A percentile compares a stretch with the other conserved stretches of the same genome.
phyloP scores from a whole-genome alignment of 768 basidiomycete species.

The Symmetrospora coprosmae region DNA sequence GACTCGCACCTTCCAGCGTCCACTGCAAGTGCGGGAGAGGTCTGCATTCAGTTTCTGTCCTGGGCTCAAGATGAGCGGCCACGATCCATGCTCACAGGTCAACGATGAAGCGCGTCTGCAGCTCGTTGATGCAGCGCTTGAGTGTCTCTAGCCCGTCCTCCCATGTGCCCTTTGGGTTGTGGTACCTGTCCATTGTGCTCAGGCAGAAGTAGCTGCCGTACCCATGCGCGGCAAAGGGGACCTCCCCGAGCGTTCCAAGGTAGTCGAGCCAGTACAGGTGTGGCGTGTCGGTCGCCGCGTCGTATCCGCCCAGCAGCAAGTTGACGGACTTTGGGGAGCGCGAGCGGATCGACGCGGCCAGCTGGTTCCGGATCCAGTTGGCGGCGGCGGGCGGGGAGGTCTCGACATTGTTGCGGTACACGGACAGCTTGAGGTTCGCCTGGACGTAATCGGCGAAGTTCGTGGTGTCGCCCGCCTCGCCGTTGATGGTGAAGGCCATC shows the following conservation, averaged over 20 bases:
- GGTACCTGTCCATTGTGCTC: slow-evolving; percentile 84
- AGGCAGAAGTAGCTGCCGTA: slow-evolving; percentile 86
- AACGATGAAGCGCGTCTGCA: slow-evolving; percentile 66
- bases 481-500: slow-evolving; percentile 84
- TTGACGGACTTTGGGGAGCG: slow-evolving; percentile 80
- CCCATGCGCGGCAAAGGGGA: slow-evolving; percentile 89
- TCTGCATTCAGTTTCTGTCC: neutral
- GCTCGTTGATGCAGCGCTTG: slow-evolving; percentile 74
- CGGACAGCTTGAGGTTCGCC: slow-evolving; percentile 86
- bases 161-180: slow-evolving; percentile 67
- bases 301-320: slow-evolving; percentile 81
- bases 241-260: slow-evolving; percentile 70
- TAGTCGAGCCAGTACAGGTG: slow-evolving; percentile 93
- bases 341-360: slow-evolving; percentile 79
- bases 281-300: slow-evolving; percentile 52
- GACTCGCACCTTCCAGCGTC: slow-evolving; percentile 72
- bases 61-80: slow-evolving; percentile 27
- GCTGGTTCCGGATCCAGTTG: slow-evolving; percentile 79
- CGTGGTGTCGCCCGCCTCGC: slow-evolving; percentile 90
- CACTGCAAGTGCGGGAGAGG: slow-evolving; percentile 30
- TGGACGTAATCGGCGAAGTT: slow-evolving; percentile 95
- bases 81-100: slow-evolving; percentile 40
- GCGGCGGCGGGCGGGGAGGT: slow-evolving; percentile 82
- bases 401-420: slow-evolving; percentile 80
- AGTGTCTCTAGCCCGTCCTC: slow-evolving; percentile 76